Percentiles rank a stretch among this genome's conserved stretches.
Evolutionary conservation across 2,329 filamentous ascomycete species (phyloP).

Genomic region (Epichloe coenophiala): DNA sequence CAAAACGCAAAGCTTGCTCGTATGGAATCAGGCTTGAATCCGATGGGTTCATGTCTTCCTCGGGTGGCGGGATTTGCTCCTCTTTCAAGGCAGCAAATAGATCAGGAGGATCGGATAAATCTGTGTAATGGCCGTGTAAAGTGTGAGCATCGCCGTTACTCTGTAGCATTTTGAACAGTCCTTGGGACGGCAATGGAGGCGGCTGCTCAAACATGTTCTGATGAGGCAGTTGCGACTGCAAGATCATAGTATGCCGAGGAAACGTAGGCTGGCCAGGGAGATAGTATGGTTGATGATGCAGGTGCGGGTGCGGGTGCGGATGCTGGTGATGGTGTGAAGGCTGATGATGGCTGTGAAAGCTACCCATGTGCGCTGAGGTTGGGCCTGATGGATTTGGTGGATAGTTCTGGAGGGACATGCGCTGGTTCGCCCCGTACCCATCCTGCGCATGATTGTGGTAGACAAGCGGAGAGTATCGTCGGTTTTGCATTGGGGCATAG

Average conservation of each 20-base stretch:
- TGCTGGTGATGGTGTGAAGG: constrained; percentile 20
- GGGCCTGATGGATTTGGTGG: constrained; percentile 18
- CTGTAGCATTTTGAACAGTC: constrained; percentile 59
- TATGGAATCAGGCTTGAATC: constrained; percentile 65
- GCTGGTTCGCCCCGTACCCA: constrained; percentile 40
- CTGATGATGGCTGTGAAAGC: constrained; percentile 28
- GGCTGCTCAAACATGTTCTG: constrained; percentile 44
- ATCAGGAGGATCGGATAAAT: constrained; percentile 63
- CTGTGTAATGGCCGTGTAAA: constrained; percentile 56
- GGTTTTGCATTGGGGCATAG: constrained; percentile 43
- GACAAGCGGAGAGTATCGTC: constrained; percentile 46
- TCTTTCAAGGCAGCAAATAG: constrained; percentile 63
- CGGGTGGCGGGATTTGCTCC: constrained; percentile 59
- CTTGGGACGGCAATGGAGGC: constrained; percentile 53
- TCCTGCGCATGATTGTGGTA: constrained; percentile 46
- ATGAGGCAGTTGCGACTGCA: constrained; percentile 33
- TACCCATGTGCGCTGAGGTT: constrained; percentile 36
- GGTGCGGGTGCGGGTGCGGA: constrained; percentile 10
- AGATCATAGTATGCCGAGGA: constrained; percentile 43
- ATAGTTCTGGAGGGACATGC: constrained; percentile 33
- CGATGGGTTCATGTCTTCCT: constrained; percentile 68
- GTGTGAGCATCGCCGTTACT: constrained; percentile 59
- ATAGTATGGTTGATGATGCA: constrained; percentile 35
- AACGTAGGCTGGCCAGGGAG: constrained; percentile 38
- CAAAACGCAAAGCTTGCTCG: constrained; percentile 67